Evolutionary conservation across 768 basidiomycete genomes (phyloP).

Genomic region (Stropharia rugosoannulata): DNA sequence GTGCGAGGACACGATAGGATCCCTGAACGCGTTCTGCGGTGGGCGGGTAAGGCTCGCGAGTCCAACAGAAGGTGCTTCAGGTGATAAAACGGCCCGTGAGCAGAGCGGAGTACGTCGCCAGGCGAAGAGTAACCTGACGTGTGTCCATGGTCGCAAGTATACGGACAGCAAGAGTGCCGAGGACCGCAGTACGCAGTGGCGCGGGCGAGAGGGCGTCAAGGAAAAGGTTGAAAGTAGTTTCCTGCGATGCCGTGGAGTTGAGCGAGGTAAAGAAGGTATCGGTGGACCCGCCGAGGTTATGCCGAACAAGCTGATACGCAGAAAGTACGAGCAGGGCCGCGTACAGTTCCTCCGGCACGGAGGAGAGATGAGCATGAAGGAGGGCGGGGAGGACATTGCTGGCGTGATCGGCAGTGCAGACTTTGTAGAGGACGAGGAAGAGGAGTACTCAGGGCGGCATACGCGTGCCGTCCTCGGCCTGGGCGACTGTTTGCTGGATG

Average conservation of each 20-base stretch:
- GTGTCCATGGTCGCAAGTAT: conserved; percentile 48
- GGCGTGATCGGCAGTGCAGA: conserved; percentile 46
- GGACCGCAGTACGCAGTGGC: conserved; percentile 37
- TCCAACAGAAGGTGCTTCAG: conserved; percentile 45
- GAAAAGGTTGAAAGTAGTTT: conserved; percentile 48
- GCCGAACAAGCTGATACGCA: conserved; percentile 47
- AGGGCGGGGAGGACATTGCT: conserved; percentile 41
- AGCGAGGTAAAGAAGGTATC: conserved; percentile 37
- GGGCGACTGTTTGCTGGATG: conserved; percentile 28
- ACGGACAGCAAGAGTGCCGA: conserved; percentile 36
- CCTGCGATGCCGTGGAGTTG: background rate
- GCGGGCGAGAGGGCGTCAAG: conserved; percentile 49
- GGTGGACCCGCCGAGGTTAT: conserved; percentile 44
- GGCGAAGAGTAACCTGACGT: conserved; percentile 39
- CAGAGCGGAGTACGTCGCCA: conserved; percentile 41
- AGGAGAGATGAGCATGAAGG: conserved; percentile 36
- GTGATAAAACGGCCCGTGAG: conserved; percentile 52
- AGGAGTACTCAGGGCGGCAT: conserved; percentile 46
- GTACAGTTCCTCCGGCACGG: conserved; percentile 29
- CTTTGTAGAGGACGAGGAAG: conserved; percentile 44
- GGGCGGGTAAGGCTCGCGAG: conserved; percentile 33
- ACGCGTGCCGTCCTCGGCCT: conserved; percentile 12
- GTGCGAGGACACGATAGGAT: conserved; percentile 47
- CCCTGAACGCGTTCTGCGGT: conserved; percentile 43
- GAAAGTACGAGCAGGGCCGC: conserved; percentile 47